Evolutionary conservation across 768 basidiomycete species (phyloP), one percentile per base, ranked within the genome.

Genomic region (Pleurotus platypus): DNA sequence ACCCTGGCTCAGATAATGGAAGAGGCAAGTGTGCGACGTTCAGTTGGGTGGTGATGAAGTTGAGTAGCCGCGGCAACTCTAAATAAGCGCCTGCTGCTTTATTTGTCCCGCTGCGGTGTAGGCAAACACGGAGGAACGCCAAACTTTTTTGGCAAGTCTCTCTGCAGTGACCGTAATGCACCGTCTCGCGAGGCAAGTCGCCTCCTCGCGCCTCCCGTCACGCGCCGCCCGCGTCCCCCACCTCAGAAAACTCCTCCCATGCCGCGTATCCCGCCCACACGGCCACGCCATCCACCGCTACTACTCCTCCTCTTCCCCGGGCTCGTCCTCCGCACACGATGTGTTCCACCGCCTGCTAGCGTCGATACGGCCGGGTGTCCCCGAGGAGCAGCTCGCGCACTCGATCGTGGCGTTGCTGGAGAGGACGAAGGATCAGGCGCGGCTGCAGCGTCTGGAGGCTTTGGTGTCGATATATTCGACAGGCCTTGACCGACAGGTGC

Each of bases 341-440:
- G 64, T 65, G 49, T 66, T 67, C 48, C 60, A 67, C 56, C 43
- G 45, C 22, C 60, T 69, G 42, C 51, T 65, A 37, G 57, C 61
- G 8, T 56, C 63, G 1, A 51, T 67, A 37, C 59, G 60, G 11
- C 65, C 62, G 22, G 62, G 57, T 2, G 59, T 69, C 59, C 49
- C 56, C 5, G 54, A 58, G 30, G 62, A 64, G 13, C 60, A 67
- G 16, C 60, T 69, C 4, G 63, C 66, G 15, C 59, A 56, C 54
- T 55, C 57, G 35, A 59, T 66, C 20, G 64, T 65, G 9, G 61
- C 59, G 13, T 37, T 66, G 16, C 35, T 65, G 27, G 22, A 54
- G 5, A 57, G 62, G 24, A 62, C 65, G 42, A 61, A 56, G 27
- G 54, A 55, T 24, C 22, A 38, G 4, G 18, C 11, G 4, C 57